Conservation (phyloP, 495 filamentous ascomycete species). For the Antarctomyces pellizariae region DNA sequence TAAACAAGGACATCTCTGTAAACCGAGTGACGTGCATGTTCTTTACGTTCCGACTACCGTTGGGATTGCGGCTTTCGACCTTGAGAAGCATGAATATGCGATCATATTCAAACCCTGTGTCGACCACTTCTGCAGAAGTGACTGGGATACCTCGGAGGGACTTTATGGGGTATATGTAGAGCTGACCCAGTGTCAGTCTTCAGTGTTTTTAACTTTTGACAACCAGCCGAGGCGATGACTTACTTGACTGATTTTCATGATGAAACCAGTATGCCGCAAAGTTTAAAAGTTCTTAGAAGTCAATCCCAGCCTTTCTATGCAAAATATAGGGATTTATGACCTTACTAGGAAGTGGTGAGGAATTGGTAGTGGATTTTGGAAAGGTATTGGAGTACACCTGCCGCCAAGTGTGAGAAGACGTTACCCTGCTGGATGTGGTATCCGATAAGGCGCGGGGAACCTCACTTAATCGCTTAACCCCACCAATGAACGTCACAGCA, state of each 20-base stretch:
- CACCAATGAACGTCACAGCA: too few relatives aligned
- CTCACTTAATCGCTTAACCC: too few relatives aligned
- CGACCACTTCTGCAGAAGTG: slow-evolving; percentile 26
- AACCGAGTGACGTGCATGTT: slow-evolving; percentile 45
- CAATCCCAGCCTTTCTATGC: too few relatives aligned
- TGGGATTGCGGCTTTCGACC: slow-evolving; percentile 12
- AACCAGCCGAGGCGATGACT: neutral
- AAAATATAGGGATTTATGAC: too few relatives aligned
- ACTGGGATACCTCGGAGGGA: slow-evolving; percentile 45
- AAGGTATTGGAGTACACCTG: too few relatives aligned
- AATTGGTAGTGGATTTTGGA: too few relatives aligned
- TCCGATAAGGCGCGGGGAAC: too few relatives aligned
- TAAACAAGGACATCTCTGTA: slow-evolving; percentile 44
- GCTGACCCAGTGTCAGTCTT: slow-evolving; percentile 21
- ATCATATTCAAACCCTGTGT: slow-evolving; percentile 53
- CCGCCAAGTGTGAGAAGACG: too few relatives aligned
- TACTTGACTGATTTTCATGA: slow-evolving; percentile 26
- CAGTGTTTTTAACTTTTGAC: neutral
- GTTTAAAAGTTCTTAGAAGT: too few relatives aligned
- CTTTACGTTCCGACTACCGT: slow-evolving; percentile 16
- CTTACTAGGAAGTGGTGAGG: too few relatives aligned
- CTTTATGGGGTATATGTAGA: slow-evolving; percentile 82
- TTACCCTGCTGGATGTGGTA: too few relatives aligned
- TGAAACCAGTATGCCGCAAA: too few relatives aligned
- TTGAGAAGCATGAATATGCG: slow-evolving; percentile 58